phyloP scores from a whole-genome alignment of 176 grass and related monocot genomes.

The Ananas comosus region DNA sequence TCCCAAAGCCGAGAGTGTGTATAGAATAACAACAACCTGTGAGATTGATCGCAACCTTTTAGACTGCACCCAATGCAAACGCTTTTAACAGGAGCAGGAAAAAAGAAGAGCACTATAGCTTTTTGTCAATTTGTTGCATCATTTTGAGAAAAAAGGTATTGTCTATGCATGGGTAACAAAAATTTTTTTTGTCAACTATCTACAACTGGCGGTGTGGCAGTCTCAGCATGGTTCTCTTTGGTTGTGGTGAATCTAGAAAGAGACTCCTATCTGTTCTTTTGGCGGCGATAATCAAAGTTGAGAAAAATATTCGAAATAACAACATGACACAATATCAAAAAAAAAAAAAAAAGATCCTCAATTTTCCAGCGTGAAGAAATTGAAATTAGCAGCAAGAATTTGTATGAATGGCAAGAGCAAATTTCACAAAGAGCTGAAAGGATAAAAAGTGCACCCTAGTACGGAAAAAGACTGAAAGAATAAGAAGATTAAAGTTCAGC shows the following conservation, averaged over 20 bases:
- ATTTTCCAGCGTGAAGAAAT: neutral
- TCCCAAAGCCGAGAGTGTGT: conserved; percentile 72
- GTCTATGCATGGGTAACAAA: too few species aligned
- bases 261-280: too few species aligned
- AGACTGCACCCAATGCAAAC: neutral
- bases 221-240: too few species aligned
- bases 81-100: neutral
- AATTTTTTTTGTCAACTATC: too few species aligned
- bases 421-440: neutral
- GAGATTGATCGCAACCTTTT: conserved; percentile 13
- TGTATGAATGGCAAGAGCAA: neutral
- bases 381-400: neutral
- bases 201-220: too few species aligned
- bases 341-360: neutral
- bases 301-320: neutral
- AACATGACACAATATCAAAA: neutral
- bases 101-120: neutral
- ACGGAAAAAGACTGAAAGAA: neutral
- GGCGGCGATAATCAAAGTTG: too few species aligned
- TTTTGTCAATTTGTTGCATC: neutral
- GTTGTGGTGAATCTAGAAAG: too few species aligned
- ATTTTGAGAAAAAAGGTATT: neutral
- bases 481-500: neutral
- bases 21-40: conserved; percentile 69
- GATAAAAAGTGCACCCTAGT: neutral